These are phyloP conservation scores for Penicillium sclerotigenum DNA, from an alignment of 2,329 filamentous ascomycete species.

Conservation along the genomic window DNA sequence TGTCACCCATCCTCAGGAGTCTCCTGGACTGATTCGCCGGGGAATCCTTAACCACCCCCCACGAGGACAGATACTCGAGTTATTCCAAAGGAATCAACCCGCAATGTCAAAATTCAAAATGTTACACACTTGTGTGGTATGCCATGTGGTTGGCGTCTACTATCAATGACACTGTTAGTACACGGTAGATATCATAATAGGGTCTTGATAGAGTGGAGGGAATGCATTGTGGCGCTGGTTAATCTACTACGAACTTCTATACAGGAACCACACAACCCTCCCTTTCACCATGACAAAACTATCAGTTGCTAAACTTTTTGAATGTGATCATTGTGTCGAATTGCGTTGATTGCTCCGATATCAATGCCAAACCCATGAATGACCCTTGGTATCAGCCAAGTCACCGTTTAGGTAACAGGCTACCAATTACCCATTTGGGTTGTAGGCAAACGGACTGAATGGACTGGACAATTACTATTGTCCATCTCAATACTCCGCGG, in stretches of 20 bases:
- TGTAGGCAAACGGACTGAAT: neutral
- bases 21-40: neutral
- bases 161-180: neutral
- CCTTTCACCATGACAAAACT: neutral
- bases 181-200: too few relatives aligned
- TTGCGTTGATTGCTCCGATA: neutral
- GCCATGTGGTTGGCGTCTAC: neutral
- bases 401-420: neutral
- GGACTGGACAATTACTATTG: neutral
- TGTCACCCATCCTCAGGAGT: conserved; percentile 11
- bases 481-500: neutral
- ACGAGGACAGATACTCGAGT: neutral
- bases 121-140: neutral
- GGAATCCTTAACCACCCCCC: neutral
- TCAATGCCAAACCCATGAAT: neutral
- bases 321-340: neutral
- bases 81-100: neutral
- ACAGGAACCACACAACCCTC: neutral
- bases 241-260: neutral
- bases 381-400: neutral
- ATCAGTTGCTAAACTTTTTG: neutral
- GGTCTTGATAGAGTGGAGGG: neutral
- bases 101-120: neutral
- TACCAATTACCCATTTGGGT: neutral
- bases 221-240: neutral